phyloP scores from a whole-genome alignment of 1,139 yeast genomes.

The Sugiyamaella xylanicola region DNA sequence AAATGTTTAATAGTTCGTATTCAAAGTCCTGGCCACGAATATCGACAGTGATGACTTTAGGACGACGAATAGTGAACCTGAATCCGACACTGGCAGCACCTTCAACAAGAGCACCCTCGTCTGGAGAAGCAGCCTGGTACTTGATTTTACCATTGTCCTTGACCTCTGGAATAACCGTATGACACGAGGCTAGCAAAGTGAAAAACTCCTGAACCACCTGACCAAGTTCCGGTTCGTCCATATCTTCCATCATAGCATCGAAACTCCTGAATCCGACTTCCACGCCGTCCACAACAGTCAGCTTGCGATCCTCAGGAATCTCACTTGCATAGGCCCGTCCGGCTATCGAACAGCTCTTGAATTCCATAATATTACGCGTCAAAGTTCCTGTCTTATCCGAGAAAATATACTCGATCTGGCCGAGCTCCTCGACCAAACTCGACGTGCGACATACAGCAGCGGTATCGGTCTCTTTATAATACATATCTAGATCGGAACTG shows the following conservation, averaged over 20 bases:
- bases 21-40: slow-evolving; percentile 52
- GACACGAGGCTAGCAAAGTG: slow-evolving; percentile 87
- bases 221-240: slow-evolving; percentile 52
- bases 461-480: slow-evolving; percentile 81
- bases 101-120: slow-evolving; percentile 97
- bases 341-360: slow-evolving; percentile 90
- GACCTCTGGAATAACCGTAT: slow-evolving; percentile 94
- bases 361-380: slow-evolving; percentile 95
- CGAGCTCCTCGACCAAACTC: slow-evolving; percentile 91
- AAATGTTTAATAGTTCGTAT: slow-evolving; percentile 81
- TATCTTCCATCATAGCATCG: slow-evolving; percentile 59
- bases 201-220: slow-evolving; percentile 78
- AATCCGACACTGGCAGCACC: slow-evolving; percentile 93
- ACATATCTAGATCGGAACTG: slow-evolving; percentile 91
- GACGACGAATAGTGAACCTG: slow-evolving; percentile 80
- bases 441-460: slow-evolving; percentile 96
- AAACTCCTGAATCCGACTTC: slow-evolving; percentile 82
- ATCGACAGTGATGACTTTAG: slow-evolving; percentile 74
- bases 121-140: slow-evolving; percentile 99
- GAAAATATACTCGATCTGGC: slow-evolving; percentile 92
- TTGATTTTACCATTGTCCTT: slow-evolving; percentile 59
- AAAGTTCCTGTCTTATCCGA: slow-evolving; percentile 97
- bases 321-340: slow-evolving; percentile 87
- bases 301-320: slow-evolving; percentile 87
- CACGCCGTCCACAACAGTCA: slow-evolving; percentile 71